These are phyloP conservation scores for Kurtzmaniella fragi DNA, from an alignment of 805 yeast genomes.

Conservation along the genomic window DNA sequence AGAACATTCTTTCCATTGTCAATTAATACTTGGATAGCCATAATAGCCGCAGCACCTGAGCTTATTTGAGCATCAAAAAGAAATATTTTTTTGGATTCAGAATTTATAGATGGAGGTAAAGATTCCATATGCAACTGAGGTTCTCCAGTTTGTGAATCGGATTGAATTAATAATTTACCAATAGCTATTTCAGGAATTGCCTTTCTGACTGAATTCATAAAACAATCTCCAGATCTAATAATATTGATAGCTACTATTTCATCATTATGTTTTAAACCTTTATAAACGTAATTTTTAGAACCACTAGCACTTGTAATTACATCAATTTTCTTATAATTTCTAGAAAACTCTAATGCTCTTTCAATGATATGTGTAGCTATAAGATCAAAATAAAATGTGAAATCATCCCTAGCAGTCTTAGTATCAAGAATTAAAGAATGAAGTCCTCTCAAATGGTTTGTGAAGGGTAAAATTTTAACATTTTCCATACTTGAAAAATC, in stretches of 20 bases:
- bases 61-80: slow-evolving; percentile 84
- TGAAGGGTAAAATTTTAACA: slow-evolving; percentile 37
- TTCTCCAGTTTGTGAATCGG: slow-evolving; percentile 87
- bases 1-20: slow-evolving; percentile 69
- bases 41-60: slow-evolving; percentile 89
- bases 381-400: slow-evolving; percentile 81
- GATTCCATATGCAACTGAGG: slow-evolving; percentile 85
- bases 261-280: slow-evolving; percentile 43
- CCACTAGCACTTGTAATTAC: slow-evolving; percentile 20
- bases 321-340: slow-evolving; percentile 26
- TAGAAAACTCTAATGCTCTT: slow-evolving; percentile 57
- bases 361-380: slow-evolving; percentile 69
- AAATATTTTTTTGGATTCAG: slow-evolving; percentile 42
- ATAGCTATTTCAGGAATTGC: slow-evolving; percentile 73
- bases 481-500: slow-evolving; percentile 21
- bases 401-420: slow-evolving; percentile 61
- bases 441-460: slow-evolving; percentile 68
- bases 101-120: slow-evolving; percentile 43
- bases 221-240: slow-evolving; percentile 90
- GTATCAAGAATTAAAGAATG: slow-evolving; percentile 62
- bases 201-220: slow-evolving; percentile 70
- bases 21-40: slow-evolving; percentile 84
- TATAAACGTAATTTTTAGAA: slow-evolving; percentile 12
- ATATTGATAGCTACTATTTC: slow-evolving; percentile 69
- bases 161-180: slow-evolving; percentile 83